Evolutionary conservation across 2,329 filamentous ascomycete species (phyloP).

Genomic region (Uncinocarpus reesii): DNA sequence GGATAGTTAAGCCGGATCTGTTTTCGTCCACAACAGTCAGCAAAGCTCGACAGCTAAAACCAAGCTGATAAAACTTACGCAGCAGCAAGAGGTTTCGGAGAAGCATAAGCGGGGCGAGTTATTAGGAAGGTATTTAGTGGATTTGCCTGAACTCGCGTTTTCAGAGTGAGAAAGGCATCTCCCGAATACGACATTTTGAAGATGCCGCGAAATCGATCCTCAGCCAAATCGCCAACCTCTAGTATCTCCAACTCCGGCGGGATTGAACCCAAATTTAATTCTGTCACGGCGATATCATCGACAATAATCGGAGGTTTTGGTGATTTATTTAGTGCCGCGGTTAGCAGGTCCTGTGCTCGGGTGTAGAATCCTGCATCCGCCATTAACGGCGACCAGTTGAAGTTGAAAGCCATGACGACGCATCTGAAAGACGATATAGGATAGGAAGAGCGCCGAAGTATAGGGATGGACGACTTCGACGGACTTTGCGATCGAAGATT

Average conservation of each 20-base stretch:
- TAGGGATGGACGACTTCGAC: background rate
- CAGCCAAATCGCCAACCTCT: slow-evolving; percentile 93
- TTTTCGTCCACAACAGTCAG: slow-evolving; percentile 13
- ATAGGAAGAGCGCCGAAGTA: background rate
- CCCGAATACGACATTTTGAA: slow-evolving; percentile 99
- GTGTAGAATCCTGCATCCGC: slow-evolving; percentile 86
- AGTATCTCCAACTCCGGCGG: slow-evolving; percentile 93
- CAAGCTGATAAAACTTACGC: slow-evolving; percentile 37
- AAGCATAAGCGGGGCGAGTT: slow-evolving; percentile 84
- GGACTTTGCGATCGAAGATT: background rate
- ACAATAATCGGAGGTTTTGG: slow-evolving; percentile 98
- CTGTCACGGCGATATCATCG: slow-evolving; percentile 96
- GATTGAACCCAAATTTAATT: slow-evolving; percentile 89
- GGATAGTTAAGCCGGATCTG: slow-evolving; percentile 82
- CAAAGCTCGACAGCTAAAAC: background rate
- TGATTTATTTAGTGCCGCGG: slow-evolving; percentile 90
- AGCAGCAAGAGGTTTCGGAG: slow-evolving; percentile 81
- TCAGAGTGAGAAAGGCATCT: slow-evolving; percentile 88
- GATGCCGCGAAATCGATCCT: slow-evolving; percentile 93
- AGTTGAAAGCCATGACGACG: slow-evolving; percentile 88
- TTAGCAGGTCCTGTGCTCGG: slow-evolving; percentile 86
- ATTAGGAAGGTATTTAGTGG: slow-evolving; percentile 91
- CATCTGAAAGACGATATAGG: slow-evolving; percentile 6
- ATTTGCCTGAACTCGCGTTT: slow-evolving; percentile 95
- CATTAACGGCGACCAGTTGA: slow-evolving; percentile 99